A percentile compares a stretch with the other conserved stretches of the same genome.
Conservation (phyloP, 2,329 filamentous ascomycete genomes). For the Penicillium oxalicum region DNA sequence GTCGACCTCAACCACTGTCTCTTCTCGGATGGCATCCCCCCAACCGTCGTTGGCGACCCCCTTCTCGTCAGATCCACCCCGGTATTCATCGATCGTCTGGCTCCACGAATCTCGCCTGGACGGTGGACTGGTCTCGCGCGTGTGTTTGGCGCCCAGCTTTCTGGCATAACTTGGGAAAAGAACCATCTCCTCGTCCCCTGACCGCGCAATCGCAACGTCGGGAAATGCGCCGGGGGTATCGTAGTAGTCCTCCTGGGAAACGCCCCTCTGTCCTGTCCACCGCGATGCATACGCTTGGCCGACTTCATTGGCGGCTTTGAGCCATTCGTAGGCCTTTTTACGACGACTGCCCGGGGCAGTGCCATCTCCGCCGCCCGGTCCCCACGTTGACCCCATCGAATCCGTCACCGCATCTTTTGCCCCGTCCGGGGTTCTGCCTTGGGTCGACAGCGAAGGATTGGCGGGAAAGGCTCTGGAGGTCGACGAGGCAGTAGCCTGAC, state of each 20-base stretch:
- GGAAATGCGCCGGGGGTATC: slow-evolving; percentile 72
- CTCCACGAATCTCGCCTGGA: slow-evolving; percentile 25
- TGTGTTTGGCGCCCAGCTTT: slow-evolving; percentile 52
- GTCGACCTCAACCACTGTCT: slow-evolving; percentile 86
- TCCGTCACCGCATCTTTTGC: slow-evolving; percentile 13
- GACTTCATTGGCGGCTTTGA: slow-evolving; percentile 66
- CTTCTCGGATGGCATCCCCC: slow-evolving; percentile 72
- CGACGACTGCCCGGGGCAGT: slow-evolving; percentile 63
- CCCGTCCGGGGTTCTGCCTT: slow-evolving; percentile 12
- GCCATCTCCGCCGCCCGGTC: slow-evolving; percentile 20
- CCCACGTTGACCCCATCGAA: slow-evolving; percentile 23
- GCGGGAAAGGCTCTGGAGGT: slow-evolving; percentile 2
- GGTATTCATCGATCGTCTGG: slow-evolving; percentile 37
- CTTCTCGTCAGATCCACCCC: slow-evolving; percentile 37
- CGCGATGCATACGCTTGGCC: slow-evolving; percentile 60
- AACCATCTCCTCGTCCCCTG: slow-evolving; percentile 85
- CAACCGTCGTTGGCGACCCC: slow-evolving; percentile 71
- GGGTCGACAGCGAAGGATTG: slow-evolving; percentile 10
- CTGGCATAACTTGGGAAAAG: slow-evolving; percentile 92
- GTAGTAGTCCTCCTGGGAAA: slow-evolving; percentile 43
- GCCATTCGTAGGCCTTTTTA: slow-evolving; percentile 68
- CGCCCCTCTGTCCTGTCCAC: slow-evolving; percentile 44
- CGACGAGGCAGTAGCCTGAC: slow-evolving; percentile 1
- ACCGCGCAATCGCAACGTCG: slow-evolving; percentile 71
- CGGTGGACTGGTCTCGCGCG: slow-evolving; percentile 23